Percentiles rank a stretch among this genome's conserved stretches.
phyloP scores from a whole-genome alignment of 1,284 basidiomycete genomes.

The Peniophora sp. region DNA sequence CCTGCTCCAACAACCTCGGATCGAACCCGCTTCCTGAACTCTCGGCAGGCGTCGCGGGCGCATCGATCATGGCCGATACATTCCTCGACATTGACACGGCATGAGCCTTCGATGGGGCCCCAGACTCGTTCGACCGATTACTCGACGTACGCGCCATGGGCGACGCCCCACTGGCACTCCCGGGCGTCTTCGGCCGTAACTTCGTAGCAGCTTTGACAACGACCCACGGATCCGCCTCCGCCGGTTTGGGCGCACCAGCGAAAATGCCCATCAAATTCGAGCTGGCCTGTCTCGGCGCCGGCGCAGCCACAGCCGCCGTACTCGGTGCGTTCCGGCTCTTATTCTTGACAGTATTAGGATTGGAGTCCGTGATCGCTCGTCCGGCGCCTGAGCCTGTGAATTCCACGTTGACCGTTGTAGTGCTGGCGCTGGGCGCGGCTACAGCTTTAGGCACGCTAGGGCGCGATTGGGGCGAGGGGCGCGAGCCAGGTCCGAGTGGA shows the following conservation, averaged over 20 bases:
- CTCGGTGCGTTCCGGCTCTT: conserved; percentile 7
- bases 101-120: background rate
- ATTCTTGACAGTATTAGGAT: conserved; percentile 5
- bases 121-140: background rate
- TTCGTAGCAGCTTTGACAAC: conserved; percentile 35
- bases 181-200: conserved; percentile 13
- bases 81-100: conserved; percentile 16
- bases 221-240: conserved; percentile 54
- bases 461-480: conserved; percentile 24
- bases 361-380: conserved; percentile 55
- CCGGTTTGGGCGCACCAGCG: conserved; percentile 62
- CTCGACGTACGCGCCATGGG: conserved; percentile 1
- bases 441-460: conserved; percentile 59
- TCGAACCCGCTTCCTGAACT: conserved; percentile 25
- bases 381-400: conserved; percentile 76
- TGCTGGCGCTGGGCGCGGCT: conserved; percentile 76
- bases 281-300: conserved; percentile 15
- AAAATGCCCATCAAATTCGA: conserved; percentile 69
- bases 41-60: conserved; percentile 26
- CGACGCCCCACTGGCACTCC: conserved; percentile 13
- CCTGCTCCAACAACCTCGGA: conserved; percentile 46
- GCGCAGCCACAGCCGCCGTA: conserved; percentile 13
- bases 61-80: conserved; percentile 68
- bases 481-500: conserved; percentile 15
- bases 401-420: conserved; percentile 89